Base-by-base conservation (phyloP, 2,329 filamentous ascomycete genomes). In the Emmonsiellopsis sp. region DNA sequence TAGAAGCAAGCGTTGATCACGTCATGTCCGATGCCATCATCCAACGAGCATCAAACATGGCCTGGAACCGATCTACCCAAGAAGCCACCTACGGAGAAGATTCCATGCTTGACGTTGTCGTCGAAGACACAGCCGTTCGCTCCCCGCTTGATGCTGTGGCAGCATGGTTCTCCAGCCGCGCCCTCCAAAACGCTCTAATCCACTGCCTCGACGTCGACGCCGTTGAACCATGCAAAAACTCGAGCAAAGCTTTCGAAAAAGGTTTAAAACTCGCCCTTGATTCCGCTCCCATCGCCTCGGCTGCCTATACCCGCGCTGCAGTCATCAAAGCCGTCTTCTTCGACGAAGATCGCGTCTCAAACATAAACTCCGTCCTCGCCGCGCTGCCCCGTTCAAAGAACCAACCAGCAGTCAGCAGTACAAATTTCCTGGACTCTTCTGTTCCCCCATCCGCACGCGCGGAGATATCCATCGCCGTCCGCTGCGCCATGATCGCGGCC, bases 91-190 rank as follows among this genome's bases (percentile, higher is more conserved):
- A 77, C 43, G 75, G 79, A 2, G 75, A 78, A 20, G 85, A 88
- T 58, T 82, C 85, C 51, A 83, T 87, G 47, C 86, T 94, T 78
- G 87, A 94, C 65, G 79, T 81, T 5, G 89, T 95, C 1, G 87
- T 93, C 2, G 87, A 93, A 55, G 92, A 96, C 63, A 82, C 83
- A 51, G 85, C 89, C 2, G 87, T 96, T 56, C 83, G 87, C 51
- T 93, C 89, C 15, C 89, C 91, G 0, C 80, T 96, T 59, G 92
- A 96, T 68, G 90, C 89, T 10, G 82, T 96, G 50, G 89, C 91
- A 6, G 89, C 91, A 2, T 96, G 91, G 91, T 93, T 85, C 75
- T 94, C 91, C 0, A 89, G 83, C 58, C 77, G 85, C 53, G 76
- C 82, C 10, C 73, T 95, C 38, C 87, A 90, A 62, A 79, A 80